Conservation (phyloP, 108 stramenopile species). For the Ochromonas danica region DNA sequence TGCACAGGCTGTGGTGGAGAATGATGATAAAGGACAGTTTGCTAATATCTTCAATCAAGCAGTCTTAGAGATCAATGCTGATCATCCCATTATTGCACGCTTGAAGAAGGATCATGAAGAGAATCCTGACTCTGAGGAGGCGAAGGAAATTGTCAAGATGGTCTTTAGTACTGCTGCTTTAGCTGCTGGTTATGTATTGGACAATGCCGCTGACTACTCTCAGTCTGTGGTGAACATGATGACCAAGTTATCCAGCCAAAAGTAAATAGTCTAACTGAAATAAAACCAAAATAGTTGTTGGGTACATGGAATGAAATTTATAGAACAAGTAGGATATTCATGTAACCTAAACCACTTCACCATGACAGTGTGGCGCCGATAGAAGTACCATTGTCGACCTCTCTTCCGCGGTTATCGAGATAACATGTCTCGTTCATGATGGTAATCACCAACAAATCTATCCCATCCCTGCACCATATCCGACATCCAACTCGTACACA, state of each 20-base stretch:
- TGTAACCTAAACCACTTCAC: too few relatives aligned
- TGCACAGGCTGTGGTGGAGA: slow-evolving; percentile 84
- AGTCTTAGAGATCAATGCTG: slow-evolving; percentile 89
- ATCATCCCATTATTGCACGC: slow-evolving; percentile 80
- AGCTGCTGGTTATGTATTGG: slow-evolving; percentile 89
- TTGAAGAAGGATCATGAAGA: slow-evolving; percentile 64
- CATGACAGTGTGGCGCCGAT: too few relatives aligned
- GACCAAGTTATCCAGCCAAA: slow-evolving; percentile 44
- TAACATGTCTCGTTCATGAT: too few relatives aligned
- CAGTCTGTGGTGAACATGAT: slow-evolving; percentile 78
- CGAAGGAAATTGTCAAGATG: slow-evolving; percentile 71
- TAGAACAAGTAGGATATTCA: too few relatives aligned
- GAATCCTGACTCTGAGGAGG: slow-evolving; percentile 57
- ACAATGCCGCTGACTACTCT: slow-evolving; percentile 76
- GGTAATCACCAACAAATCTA: too few relatives aligned
- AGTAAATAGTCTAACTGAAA: too few relatives aligned
- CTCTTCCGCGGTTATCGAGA: too few relatives aligned
- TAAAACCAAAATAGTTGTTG: too few relatives aligned
- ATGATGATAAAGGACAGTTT: slow-evolving; percentile 60
- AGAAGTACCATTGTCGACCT: too few relatives aligned
- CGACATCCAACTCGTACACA: too few relatives aligned
- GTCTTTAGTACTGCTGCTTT: slow-evolving; percentile 91
- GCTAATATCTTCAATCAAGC: slow-evolving; percentile 69
- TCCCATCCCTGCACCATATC: too few relatives aligned
- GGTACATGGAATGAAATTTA: too few relatives aligned